Evolutionary conservation across 2,329 filamentous ascomycete genomes (phyloP), one percentile per base, ranked within the genome.

Genomic region (Aspergillus neoniger): DNA sequence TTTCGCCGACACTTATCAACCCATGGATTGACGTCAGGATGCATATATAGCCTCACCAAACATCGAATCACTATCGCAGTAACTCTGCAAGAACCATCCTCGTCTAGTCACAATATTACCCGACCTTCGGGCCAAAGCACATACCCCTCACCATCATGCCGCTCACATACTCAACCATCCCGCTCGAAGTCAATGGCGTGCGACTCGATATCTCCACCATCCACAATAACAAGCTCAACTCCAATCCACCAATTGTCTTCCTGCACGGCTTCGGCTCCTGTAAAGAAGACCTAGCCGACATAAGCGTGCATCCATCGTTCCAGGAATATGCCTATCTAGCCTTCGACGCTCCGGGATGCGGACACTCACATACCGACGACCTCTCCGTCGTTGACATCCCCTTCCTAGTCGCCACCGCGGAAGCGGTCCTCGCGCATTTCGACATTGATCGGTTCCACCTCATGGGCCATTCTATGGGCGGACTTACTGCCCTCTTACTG

Each of bases 381-480:
- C 67, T 67, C n/a, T 65, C 64, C 47, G 60, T 58, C 17, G 63
- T 58, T 19, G 62, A 67, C 23, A 68, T 71, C n/a, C 55, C 67
- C 8, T 71, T 69, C 59, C 62, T 71, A 8, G 65, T 71, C 39
- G 63, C 60, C 36, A 68, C 67, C 15, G 62, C 68, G 5, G 58
- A 65, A 55, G 64, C 61, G 0, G 39, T 70, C 4, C 63, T 70
- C 1, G 25, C 58, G 1, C 63, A 66, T 36, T 69, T 67, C 55
- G 51, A 63, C 1, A 64, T 70, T 49, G 55, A 41, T 36, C 39
- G 51, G 19, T 68, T 69, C 48, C 68, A 70, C 19, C 55, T 71
- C 1, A 66, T 69, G 6, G 68, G 69, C 32, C 68, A 71, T 51
- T 71, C 68, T 9, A 70, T 71, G 68, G 66, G 69, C 10, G 69